Evolutionary conservation across 2,329 filamentous ascomycete species (phyloP), one percentile per base, ranked within the genome.

Genomic region (Hyphodiscus sp.): DNA sequence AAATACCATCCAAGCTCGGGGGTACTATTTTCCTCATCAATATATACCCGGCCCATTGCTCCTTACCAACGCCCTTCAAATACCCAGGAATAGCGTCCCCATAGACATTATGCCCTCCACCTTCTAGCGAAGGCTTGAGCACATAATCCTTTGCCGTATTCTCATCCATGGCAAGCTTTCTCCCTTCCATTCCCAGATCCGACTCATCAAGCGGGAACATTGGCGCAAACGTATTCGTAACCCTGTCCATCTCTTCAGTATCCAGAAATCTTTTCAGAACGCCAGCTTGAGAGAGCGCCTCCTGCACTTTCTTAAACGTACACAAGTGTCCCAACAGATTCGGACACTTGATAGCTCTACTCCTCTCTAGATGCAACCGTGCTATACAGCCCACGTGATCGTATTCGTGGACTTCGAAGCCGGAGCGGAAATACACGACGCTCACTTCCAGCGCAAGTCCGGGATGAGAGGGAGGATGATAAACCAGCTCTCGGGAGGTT

Each of bases 241-340:
- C 53, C 2, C 46, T 33, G 3, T 42, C 58, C 15, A 64, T 67
- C 45, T 69, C 62, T 5, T 64, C 61, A 5, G 58, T 38, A 1
- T 57, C 19, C 0, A 74, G 58, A 53, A 70, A 75, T 6, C 59
- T 64, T 23, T 70, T 65, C 8, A 74, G 53, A 0, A 58, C 61
- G 0, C 62, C 69, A 0, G 68, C 65, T 1, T 55, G 50, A 1
- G 68, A 62, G 2, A 76, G 66, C 10, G 69, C 68, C 54, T 72
- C 68, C 54, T 76, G 73, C 0, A 76, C 68, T 43, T 70, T 70
- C 61, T 76, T 76, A 48, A 74, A 70, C 6, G 69, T 73, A 0
- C 69, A 64, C 15, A 75, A 58, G 49, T 75, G 74, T 1, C 65
- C 65, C 11, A 74, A 61, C 13, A 76, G 58, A 8, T 70, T 68